These are phyloP conservation scores for Vitis labrusca DNA, from an alignment of 164 flowering plant genomes.

Conservation along the genomic window DNA sequence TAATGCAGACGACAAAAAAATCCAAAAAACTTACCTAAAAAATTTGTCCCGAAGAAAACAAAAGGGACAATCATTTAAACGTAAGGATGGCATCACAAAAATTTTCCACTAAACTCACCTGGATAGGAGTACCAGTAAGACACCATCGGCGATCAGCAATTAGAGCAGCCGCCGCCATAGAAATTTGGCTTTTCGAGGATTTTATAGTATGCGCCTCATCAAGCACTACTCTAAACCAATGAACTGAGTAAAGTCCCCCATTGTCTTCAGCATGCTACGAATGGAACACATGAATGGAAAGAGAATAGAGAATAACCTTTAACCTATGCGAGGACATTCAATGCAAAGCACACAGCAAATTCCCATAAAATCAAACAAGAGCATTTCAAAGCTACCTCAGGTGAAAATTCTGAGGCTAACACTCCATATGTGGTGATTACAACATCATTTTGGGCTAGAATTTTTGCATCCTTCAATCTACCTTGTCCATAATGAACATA, in stretches of 20 bases:
- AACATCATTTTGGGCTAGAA: slow-evolving; percentile 72
- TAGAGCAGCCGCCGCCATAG: slow-evolving; percentile 86
- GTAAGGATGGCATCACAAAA: neutral
- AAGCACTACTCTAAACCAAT: slow-evolving; percentile 94
- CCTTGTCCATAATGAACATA: slow-evolving; percentile 93
- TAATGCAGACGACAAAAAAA: too few relatives aligned
- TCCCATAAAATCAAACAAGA: neutral
- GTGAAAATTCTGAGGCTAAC: slow-evolving; percentile 77
- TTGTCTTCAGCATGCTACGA: slow-evolving; percentile 65
- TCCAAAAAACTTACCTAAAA: too few relatives aligned
- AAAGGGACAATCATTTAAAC: neutral
- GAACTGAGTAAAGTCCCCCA: slow-evolving; percentile 78
- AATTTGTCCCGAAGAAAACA: neutral
- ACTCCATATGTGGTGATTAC: slow-evolving; percentile 96
- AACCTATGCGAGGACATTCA: neutral
- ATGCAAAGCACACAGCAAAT: neutral
- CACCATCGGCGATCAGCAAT: slow-evolving; percentile 96
- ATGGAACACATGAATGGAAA: slow-evolving; percentile 2
- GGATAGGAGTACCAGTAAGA: slow-evolving; percentile 98
- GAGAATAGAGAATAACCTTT: neutral
- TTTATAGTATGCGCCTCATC: slow-evolving; percentile 99
- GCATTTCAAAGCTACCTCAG: slow-evolving; percentile 58
- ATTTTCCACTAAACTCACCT: slow-evolving; percentile 44
- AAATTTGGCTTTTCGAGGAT: slow-evolving; percentile 84
- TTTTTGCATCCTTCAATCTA: slow-evolving; percentile 76